Conservation (phyloP, 257 asterid species). For the Gentiana straminea region DNA sequence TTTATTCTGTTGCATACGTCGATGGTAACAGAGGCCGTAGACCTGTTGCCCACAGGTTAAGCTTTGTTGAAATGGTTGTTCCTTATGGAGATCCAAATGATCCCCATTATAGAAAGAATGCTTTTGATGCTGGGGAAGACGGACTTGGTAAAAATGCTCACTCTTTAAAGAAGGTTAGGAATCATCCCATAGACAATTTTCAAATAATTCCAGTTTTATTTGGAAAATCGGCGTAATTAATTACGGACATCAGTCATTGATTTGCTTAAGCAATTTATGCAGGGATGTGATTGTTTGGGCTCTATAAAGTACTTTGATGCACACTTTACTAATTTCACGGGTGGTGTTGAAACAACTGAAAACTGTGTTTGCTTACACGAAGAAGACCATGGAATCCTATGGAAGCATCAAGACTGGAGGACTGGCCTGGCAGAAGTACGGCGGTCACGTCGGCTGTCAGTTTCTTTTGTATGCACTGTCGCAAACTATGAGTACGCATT, state of each 20-base stretch:
- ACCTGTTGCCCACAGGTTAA: conserved; percentile 90
- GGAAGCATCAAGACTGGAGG: conserved; percentile 99
- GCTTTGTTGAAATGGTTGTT: conserved; percentile 99
- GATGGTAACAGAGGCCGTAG: conserved; percentile 97
- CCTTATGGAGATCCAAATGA: conserved; percentile 99
- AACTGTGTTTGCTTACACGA: conserved; percentile 97
- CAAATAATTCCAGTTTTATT: neutral
- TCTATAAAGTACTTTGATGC: conserved; percentile 83
- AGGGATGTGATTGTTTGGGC: conserved; percentile 99
- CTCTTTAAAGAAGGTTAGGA: conserved; percentile 75
- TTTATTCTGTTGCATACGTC: conserved; percentile 92
- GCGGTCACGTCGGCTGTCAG: conserved; percentile 88
- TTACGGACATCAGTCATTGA: conserved; percentile 6
- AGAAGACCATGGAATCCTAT: conserved; percentile 89
- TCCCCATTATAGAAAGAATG: conserved; percentile 94
- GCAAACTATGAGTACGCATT: conserved; percentile 97
- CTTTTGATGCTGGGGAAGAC: conserved; percentile 99
- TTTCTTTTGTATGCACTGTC: conserved; percentile 87
- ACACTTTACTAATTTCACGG: conserved; percentile 78
- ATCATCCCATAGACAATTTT: neutral
- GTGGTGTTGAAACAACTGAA: conserved; percentile 91
- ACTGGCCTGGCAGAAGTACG: conserved; percentile 91
- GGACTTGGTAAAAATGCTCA: conserved; percentile 96
- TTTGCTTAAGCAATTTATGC: conserved; percentile 9
- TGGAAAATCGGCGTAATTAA: no score